Evolutionary conservation across 2,329 filamentous ascomycete genomes (phyloP), one percentile per base, ranked within the genome.

Genomic region (Aspergillus unguis): DNA sequence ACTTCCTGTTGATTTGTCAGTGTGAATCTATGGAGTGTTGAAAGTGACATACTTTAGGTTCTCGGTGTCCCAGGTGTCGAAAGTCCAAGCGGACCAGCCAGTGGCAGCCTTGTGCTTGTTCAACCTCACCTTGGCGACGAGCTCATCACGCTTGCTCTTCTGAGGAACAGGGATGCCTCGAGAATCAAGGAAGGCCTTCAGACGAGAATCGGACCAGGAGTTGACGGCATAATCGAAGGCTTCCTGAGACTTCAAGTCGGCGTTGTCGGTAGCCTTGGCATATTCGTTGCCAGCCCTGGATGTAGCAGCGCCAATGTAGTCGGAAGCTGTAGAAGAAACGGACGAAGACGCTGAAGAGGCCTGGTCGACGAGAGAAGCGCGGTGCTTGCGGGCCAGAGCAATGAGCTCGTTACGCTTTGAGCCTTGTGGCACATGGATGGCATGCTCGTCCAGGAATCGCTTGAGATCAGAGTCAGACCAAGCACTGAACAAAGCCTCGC

Each of bases 391-490:
- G 58, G 92, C 87, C 57, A 97, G 82, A 48, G 92, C 91, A 48
- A 95, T 79, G 27, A 97, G 82, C 72, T 99, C 92, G 65, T 96
- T 95, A 62, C 84, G 78, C 78, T 88, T 92, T 66, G 89, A 95
- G 44, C 92, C 94, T 68, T 97, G 92, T 7, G 94, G 94, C 46
- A 96, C 90, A 77, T 81, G 81, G 67, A 99, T 87, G 53, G 85
- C 84, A 63, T 97, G 94, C 80, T 92, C 90, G 77, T 97, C 92
- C 50, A 85, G 85, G 77, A 94, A 97, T 58, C 90, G 86, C 80
- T 97, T 97, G 69, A 99, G 81, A 71, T 95, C 79, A 64, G 82
- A 86, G 66, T 96, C 92, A 65, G 87, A 86, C 94, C 94, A 99
- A 3, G 88, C 85, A 62, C 95, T 86, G 65, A 97, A 87, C 48